Evolutionary conservation across 352 stramenopile species (phyloP), one percentile per base, ranked within the genome.

Genomic region (Phytopythium chamaehyphon): DNA sequence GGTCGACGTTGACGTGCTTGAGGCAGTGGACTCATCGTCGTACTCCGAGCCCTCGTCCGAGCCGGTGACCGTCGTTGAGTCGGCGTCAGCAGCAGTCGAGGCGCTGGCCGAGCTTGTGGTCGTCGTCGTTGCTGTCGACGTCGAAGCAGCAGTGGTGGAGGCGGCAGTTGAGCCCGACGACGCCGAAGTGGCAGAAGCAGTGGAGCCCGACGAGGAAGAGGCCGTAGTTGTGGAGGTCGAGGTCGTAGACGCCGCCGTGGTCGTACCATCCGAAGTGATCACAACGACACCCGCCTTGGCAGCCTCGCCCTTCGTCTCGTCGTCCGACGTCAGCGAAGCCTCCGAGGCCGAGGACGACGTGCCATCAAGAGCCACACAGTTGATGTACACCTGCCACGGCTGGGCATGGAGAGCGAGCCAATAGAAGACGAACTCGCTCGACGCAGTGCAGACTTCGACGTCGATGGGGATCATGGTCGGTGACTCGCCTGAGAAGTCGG

Each of bases 351-450:
- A 40, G 4, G 43, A 59, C 36, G 24, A 47, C 21, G 26, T 23
- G 43, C 43, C 45, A n/a, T 26, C 22, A 12, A 67, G 38, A 11
- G 22, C 28, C 4, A 52, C 53, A 38, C 57, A 76, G 43, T 68
- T 76, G 39, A 60, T 56, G 61, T 76, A 76, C 40, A 68, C 63
- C 51, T 76, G 67, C 53, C 65, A 76, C 47, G 54, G 51, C 24
- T 58, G 50, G 15, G 64, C 54, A 47, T 76, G 67, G 37, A 71
- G 53, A 19, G 67, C 55, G 21, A 76, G 54, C 67, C 67, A 76
- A 58, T 76, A 76, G 46, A 76, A 69, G 28, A 57, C 61, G 24
- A 76, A 53, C 46, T 68, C 55, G 24, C 47, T 63, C 26, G 67
- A 59, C 3, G 54, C 26, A n/a, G 57, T 50, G 51, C 67, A 76